Evolutionary conservation across 1,284 basidiomycete genomes (phyloP), one percentile per base, ranked within the genome.

Genomic region (Schizophyllum amplum): DNA sequence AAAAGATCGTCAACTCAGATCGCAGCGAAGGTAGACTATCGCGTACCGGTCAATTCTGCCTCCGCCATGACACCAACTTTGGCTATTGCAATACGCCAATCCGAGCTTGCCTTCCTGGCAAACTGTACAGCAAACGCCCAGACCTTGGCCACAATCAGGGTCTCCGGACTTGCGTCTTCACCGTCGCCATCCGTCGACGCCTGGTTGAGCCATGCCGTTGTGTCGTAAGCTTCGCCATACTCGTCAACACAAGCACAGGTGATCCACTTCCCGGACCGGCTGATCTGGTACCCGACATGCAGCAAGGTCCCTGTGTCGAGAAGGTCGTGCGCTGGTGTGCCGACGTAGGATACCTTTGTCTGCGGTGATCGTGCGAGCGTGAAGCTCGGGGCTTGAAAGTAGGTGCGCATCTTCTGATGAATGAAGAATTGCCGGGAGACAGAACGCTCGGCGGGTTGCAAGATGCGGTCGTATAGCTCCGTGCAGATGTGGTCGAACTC

Each of bases 1-100:
- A 52, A 51, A 49, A 53, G 23, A 53, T 51, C 46, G 61, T 27
- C 53, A 42, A 60, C 24, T 7, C 47, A 48, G 24, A 7, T 9
- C 26, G 27, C 46, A 54, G 49, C 23, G 27, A 25, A n/a, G 24
- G 27, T 51, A 59, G 47, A 53, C 52, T 51, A 46, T 72, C 83
- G 65, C 64, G 5, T 33, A 90, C 90, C 85, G 63, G 83, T 74
- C n/a, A 89, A 67, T 64, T 93, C 90, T 5, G 65, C 65, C 48
- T 74, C 69, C 0, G 69, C 67, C 72, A 92, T 81, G 13, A 70
- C 59, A 0, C 88, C 90, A 4, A 87, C 67, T 64, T 83, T 86
- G 17, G 84, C 73, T 59, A 93, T 72, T 4, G 87, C 82, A 20
- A 93, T 71, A 55, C 86, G 77, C 91, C 91, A 94, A 65, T 92